phyloP scores from a whole-genome alignment of 2,329 filamentous ascomycete species.

The Aspergillus quadricinctus region DNA sequence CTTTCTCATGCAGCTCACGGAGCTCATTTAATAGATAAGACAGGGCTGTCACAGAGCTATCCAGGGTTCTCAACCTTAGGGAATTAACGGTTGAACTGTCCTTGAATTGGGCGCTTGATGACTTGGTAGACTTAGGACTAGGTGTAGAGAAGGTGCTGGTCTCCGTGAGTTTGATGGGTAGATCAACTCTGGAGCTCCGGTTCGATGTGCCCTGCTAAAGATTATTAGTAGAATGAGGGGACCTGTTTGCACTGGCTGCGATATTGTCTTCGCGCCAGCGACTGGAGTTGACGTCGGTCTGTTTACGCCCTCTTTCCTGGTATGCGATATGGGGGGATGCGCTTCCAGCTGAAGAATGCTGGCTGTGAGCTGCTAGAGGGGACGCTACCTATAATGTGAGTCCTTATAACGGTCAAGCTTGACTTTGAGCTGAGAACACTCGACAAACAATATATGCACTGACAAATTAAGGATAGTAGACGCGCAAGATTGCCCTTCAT shows the following conservation, averaged over 20 bases:
- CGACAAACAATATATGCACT: conserved; percentile 35
- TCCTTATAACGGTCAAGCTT: too few species aligned
- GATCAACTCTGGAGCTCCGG: conserved; percentile 43
- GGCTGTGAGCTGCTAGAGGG: conserved; percentile 17
- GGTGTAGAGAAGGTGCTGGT: conserved; percentile 38
- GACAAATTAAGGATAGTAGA: conserved; percentile 38
- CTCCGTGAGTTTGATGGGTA: conserved; percentile 36
- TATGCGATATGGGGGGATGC: conserved; percentile 87
- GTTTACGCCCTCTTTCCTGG: conserved; percentile 72
- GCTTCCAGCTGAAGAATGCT: conserved; percentile 36
- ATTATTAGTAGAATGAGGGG: conserved; percentile 8
- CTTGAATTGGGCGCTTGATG: conserved; percentile 31
- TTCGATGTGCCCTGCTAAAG: conserved; percentile 60
- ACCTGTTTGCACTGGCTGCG: conserved; percentile 22
- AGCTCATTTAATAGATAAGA: conserved; percentile 58
- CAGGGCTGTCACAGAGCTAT: conserved; percentile 26
- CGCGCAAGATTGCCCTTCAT: conserved; percentile 39
- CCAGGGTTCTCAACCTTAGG: conserved; percentile 28
- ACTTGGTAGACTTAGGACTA: conserved; percentile 25
- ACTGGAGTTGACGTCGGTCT: conserved; percentile 45
- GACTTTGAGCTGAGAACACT: conserved; percentile 44
- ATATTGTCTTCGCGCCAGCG: conserved; percentile 27
- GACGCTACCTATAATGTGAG: too few species aligned
- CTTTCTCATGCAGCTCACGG: conserved; percentile 51
- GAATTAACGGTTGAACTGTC: conserved; percentile 12